Evolutionary conservation across 2,329 filamentous ascomycete genomes (phyloP), one percentile per base, ranked within the genome.

Genomic region (Elsinoe batatas): DNA sequence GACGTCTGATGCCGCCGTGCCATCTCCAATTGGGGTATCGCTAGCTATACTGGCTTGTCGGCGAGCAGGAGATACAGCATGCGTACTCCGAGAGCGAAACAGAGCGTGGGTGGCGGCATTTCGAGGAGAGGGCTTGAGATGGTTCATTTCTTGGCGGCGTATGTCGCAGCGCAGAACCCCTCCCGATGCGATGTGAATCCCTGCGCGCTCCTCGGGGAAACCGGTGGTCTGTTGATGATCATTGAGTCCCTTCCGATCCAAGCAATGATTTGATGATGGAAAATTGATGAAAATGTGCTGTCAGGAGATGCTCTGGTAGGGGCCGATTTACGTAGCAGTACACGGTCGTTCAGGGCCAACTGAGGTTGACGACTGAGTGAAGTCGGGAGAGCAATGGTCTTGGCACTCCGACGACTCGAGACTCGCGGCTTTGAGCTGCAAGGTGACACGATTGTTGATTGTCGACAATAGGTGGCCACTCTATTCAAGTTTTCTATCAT

Each of bases 41-140:
- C 73, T 68, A 60, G 66, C 74, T 69, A 75, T 68, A 62, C 71
- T 75, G 56, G 69, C 68, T 11, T 68, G 71, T 61, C 71, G 71
- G 62, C 72, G 64, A 58, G 65, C 67, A 59, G 64, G 65, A 61
- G 67, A 64, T 62, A 68, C 68, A 56, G 66, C 62, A 56, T 64
- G 62, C 26, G 65, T 63, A 58, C 62, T 55, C 57, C 64, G 67
- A 65, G 63, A 66, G 66, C 62, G 62, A 61, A 65, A 62, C 57
- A 63, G 54, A 58, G 68, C 72, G 72, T 75, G 53, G 53, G 53
- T 68, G 62, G 68, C 66, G 56, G 60, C 57, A 60, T 67, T 67
- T 64, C 71, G 72, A 61, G 69, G 69, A 56, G 71, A 71, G 65
- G 70, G 33, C 38, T 51, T 64, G 59, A 65, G 65, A 62, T 69